A percentile compares a stretch with the other conserved stretches of the same genome.
Evolutionary conservation across 148 eudicot genomes (phyloP).

Genomic region (Rhododendron ovatum): DNA sequence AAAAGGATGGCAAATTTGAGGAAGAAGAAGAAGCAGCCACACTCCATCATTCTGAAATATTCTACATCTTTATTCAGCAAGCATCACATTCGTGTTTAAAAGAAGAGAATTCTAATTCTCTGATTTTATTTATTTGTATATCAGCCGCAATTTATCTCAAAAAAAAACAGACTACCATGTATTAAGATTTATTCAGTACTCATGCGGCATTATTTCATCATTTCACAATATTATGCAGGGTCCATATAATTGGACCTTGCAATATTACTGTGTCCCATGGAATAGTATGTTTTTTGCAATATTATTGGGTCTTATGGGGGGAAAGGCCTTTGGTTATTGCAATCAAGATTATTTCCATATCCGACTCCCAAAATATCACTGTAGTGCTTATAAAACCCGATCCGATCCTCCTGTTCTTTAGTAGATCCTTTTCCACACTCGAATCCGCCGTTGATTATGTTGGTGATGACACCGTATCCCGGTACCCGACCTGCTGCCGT

Average conservation of each 20-base stretch:
- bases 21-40: too few species aligned
- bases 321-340: constrained; percentile 6
- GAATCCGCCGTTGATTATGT: constrained; percentile 32
- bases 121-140: not conserved
- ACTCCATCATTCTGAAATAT: too few species aligned
- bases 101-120: not conserved
- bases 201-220: not conserved
- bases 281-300: not conserved
- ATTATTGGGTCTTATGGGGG: not conserved
- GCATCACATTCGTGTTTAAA: not conserved
- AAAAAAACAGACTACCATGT: not conserved
- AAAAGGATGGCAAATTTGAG: too few species aligned
- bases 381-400: constrained; percentile 27
- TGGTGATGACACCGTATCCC: constrained; percentile 22
- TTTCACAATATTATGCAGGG: not conserved
- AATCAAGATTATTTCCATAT: constrained; percentile 24
- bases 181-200: not conserved
- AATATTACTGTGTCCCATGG: too few species aligned
- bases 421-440: constrained; percentile 22
- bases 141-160: not conserved
- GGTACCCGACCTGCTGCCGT: constrained; percentile 11
- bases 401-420: constrained; percentile 6
- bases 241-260: too few species aligned
- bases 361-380: constrained; percentile 14
- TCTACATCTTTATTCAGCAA: not conserved